Evolutionary conservation across 192 early-diverging fungal genomes (phyloP), one percentile per base, ranked within the genome.

Genomic region (Coemansia sp.): DNA sequence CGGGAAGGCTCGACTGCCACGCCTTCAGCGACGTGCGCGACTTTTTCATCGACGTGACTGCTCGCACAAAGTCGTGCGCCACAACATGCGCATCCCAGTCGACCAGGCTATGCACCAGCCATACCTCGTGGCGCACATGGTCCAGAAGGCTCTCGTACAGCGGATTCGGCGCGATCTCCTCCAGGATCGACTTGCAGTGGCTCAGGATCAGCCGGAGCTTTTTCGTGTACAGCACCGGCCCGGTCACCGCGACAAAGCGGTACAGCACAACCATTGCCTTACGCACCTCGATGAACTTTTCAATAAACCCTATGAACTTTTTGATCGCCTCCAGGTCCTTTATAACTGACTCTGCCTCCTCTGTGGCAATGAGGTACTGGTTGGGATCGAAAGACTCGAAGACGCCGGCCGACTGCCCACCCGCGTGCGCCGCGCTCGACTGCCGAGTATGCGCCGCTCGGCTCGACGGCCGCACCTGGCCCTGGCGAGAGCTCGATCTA

Each of bases 261-360:
- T 81, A 81, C 3, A 80, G 65, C 36, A 80, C 72, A 14, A 74
- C 62, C 77, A 80, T 74, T 19, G 72, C 74, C 55, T 68, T 71
- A 59, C 77, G 77, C 48, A 80, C 69, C 60, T 80, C 72, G 51
- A 80, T 53, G 30, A 80, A 74, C 62, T 65, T 69, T 24, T 32
- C 47, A 19, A 74, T 62, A 59, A 80, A 80, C 30, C 58, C 62
- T 32, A 74, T 62, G 49, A 74, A 71, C 56, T 67, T 65, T 36
- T 52, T 51, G 28, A 80, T 42, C 45, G 63, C 65, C 66, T 61
- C 68, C 47, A 74, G 54, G 34, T 80, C 77, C 27, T 61, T 65
- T n/a, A 65, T 53, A 11, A 80, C 67, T 14, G 20, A 27, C 39
- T 71, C 72, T 2, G 72, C 77, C 39, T 69, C 65, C 50, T 70